These are phyloP conservation scores for Citrus maxima DNA, from an alignment of 345 rosid genomes.

Conservation along the genomic window DNA sequence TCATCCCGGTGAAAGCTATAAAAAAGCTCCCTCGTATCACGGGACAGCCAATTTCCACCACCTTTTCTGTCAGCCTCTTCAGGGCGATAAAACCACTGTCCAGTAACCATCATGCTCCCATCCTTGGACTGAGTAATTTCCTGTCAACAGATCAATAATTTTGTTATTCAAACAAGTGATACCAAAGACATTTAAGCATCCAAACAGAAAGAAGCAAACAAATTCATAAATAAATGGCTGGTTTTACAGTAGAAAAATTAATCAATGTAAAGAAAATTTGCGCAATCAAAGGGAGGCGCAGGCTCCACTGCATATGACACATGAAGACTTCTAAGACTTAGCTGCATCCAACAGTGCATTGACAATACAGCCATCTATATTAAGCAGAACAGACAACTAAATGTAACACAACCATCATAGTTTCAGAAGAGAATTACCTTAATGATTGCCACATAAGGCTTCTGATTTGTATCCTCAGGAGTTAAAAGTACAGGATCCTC, in stretches of 20 bases:
- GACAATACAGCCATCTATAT: background rate
- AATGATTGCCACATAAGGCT: constrained; percentile 95
- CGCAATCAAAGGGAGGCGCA: too few species aligned
- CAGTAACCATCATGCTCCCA: constrained; percentile 74
- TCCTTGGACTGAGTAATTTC: constrained; percentile 65
- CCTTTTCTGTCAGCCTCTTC: constrained; percentile 95
- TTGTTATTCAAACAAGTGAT: constrained; percentile 1
- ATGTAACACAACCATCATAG: background rate
- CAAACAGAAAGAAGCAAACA: background rate
- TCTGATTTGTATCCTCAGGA: constrained; percentile 76
- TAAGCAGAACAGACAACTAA: background rate
- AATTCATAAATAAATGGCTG: background rate
- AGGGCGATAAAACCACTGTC: constrained; percentile 99
- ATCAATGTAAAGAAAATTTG: background rate
- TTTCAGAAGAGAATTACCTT: constrained; percentile 52
- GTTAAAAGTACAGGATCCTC: constrained; percentile 95
- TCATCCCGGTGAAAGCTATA: constrained; percentile 96
- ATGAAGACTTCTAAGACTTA: too few species aligned
- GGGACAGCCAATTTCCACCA: constrained; percentile 89
- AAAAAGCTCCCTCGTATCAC: constrained; percentile 83
- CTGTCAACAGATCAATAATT: constrained; percentile 33
- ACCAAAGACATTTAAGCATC: background rate
- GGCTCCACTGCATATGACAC: too few species aligned
- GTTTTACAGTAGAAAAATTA: background rate
- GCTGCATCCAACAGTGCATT: too few species aligned